These are phyloP conservation scores for Salvia sclarea DNA, from an alignment of 305 asterid species.

Conservation along the genomic window DNA sequence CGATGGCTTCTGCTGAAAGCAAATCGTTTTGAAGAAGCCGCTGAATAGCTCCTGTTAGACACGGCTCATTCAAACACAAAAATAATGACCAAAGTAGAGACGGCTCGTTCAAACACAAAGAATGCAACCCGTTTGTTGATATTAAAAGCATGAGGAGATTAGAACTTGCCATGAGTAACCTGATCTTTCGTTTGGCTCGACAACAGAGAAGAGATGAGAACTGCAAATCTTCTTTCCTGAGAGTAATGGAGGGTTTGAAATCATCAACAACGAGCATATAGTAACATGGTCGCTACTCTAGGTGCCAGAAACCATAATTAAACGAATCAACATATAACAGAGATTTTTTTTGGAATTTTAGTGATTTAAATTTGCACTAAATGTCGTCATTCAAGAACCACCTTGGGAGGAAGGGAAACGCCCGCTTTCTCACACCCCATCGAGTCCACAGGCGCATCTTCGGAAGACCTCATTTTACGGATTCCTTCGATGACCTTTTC, in stretches of 20 bases:
- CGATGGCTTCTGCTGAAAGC: slow-evolving; percentile 78
- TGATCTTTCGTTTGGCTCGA: slow-evolving; percentile 98
- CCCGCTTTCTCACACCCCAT: slow-evolving; percentile 99
- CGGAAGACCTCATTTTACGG: slow-evolving; percentile 83
- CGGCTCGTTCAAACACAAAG: too few species aligned
- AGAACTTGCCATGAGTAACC: slow-evolving; percentile 85
- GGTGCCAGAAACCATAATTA: too few species aligned
- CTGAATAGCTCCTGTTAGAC: slow-evolving; percentile 81
- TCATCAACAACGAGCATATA: not conserved
- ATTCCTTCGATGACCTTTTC: slow-evolving; percentile 78
- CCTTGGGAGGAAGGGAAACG: slow-evolving; percentile 88
- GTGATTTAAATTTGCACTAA: not conserved
- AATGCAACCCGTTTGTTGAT: not conserved
- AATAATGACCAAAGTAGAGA: not conserved
- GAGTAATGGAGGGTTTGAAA: not conserved
- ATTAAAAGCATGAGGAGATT: not conserved
- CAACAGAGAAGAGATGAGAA: slow-evolving; percentile 79
- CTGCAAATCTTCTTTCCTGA: slow-evolving; percentile 97
- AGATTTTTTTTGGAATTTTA: not conserved
- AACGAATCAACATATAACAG: not conserved
- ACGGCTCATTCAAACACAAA: not conserved
- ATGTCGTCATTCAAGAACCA: slow-evolving; percentile 31
- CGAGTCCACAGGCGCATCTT: slow-evolving; percentile 94
- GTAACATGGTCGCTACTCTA: too few species aligned
- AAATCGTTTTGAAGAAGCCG: slow-evolving; percentile 75